Conservation (phyloP, 139 green algal species). For the Bryopsis sp. region DNA sequence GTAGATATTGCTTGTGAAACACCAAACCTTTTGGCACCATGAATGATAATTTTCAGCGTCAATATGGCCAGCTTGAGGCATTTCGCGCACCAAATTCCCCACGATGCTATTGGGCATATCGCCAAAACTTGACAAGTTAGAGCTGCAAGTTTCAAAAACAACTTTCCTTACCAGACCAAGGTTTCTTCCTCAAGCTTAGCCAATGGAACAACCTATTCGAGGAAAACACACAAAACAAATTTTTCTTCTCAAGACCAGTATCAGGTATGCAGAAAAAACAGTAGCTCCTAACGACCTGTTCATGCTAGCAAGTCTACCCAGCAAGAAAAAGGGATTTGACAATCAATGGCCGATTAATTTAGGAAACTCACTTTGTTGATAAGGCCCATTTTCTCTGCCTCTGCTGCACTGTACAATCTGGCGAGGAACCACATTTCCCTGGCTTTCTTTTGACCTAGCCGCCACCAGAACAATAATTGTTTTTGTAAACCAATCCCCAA, state of each 20-base stretch:
- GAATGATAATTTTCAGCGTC: neutral
- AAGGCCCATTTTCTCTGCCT: slow-evolving; percentile 87
- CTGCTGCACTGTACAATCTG: slow-evolving; percentile 80
- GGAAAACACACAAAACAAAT: slow-evolving; percentile 8
- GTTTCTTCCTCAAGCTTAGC: slow-evolving; percentile 81
- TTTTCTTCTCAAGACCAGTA: neutral
- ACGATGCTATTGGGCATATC: neutral
- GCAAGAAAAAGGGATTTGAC: neutral
- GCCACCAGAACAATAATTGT: neutral
- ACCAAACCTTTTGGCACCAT: neutral
- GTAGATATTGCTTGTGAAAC: neutral
- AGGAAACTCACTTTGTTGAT: slow-evolving; percentile 70
- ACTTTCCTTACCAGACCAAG: slow-evolving; percentile 63
- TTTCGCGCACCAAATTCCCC: neutral
- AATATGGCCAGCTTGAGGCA: neutral
- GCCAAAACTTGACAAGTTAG: neutral
- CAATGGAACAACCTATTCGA: slow-evolving; percentile 73
- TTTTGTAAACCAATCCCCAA: neutral
- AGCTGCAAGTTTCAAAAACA: neutral
- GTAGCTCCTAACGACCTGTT: neutral
- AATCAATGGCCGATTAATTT: neutral
- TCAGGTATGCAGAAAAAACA: neutral
- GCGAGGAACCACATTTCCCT: slow-evolving; percentile 97
- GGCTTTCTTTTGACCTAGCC: slow-evolving; percentile 92
- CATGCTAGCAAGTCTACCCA: neutral